Conservation (phyloP, 164 flowering plant species). For the Chimonanthus salicifolius region DNA sequence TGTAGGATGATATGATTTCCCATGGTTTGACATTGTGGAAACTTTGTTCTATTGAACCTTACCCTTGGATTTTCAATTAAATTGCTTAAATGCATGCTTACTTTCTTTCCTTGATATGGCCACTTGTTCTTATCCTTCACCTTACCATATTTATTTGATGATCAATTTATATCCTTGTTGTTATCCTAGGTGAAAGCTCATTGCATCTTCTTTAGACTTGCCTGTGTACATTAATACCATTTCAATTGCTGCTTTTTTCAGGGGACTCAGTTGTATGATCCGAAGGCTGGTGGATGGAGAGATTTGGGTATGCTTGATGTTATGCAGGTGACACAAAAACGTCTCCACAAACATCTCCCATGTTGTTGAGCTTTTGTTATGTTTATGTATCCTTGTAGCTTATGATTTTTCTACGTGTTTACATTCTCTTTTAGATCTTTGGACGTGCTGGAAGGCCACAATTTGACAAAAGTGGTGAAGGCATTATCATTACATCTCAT, state of each 20-base stretch:
- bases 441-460: constrained; percentile 99
- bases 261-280: constrained; percentile 99
- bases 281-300: constrained; percentile 99
- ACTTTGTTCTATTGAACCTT: no score
- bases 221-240: background rate
- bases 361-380: background rate
- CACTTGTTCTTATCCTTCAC: no score
- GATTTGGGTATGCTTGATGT: constrained; percentile 99
- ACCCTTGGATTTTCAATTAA: no score
- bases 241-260: constrained; percentile 21
- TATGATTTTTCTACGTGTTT: background rate
- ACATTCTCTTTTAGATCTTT: constrained; percentile 55
- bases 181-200: no score
- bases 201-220: no score
- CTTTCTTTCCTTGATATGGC: no score
- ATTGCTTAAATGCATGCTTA: no score
- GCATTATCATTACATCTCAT: constrained; percentile 93
- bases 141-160: no score
- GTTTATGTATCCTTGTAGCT: background rate
- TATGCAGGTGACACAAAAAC: constrained; percentile 65
- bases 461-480: constrained; percentile 99
- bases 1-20: no score
- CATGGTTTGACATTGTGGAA: no score
- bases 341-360: background rate
- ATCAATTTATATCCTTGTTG: no score